Evolutionary conservation across 2,329 filamentous ascomycete genomes (phyloP), one percentile per base, ranked within the genome.

Genomic region (Arthrinium phaeospermum): DNA sequence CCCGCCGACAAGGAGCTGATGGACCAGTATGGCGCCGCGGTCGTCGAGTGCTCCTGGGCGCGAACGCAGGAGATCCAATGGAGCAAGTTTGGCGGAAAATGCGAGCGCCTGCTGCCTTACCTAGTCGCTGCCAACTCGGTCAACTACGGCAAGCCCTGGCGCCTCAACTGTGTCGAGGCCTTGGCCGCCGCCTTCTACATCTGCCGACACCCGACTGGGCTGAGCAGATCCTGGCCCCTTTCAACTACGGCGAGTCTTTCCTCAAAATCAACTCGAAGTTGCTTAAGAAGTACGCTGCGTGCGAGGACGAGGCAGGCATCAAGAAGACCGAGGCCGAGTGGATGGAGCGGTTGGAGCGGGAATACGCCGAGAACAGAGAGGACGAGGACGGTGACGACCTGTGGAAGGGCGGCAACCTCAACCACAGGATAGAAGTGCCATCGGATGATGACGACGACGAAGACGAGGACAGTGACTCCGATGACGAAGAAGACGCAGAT

Each of bases 11-110:
- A 87, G 72, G 91, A 93, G 69, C 85, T 97, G 22, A 89, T 98
- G 78, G 94, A 97, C 78, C 92, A 95, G 82, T 93, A 94, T 80
- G 96, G 96, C 75, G 96, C 95, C 27, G 96, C 96, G 3, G 96
- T 99, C 3, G 96, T 99, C 24, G 96, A 99, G 85, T 98, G 95
- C 80, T 97, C 94, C 34, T 99, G 96, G 96, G 97, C 97, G 4
- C 89, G 96, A 73, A 94, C 97, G 10, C 88, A 93, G 68, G 96
- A 99, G 82, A 91, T 99, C 6, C 95, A 96, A 70, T 99, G 96
- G 91, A 88, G 87, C 72, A 93, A 93, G 76, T 97, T 99, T 73
- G 96, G 96, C 41, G 96, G 96, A 34, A 96, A 95, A 82, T 97
- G 95, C 82, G 95, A 98, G 85, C 88, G 96, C 71, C 83, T 98